A percentile compares a stretch with the other conserved stretches of the same genome.
Evolutionary conservation across 148 eudicot genomes (phyloP).

Genomic region (Bassia scoparia): DNA sequence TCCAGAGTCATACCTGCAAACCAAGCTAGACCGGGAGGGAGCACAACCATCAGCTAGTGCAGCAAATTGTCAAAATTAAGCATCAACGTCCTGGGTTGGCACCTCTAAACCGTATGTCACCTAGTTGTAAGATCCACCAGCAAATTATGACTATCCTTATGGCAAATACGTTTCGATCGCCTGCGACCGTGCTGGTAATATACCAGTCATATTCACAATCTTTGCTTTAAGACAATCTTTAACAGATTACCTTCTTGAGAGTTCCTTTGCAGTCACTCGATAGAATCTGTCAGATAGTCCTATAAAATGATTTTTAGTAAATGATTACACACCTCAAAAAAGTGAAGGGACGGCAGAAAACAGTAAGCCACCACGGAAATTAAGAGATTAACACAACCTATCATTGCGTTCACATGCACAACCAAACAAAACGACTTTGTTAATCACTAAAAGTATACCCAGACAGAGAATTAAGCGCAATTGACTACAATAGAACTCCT

Average conservation of each 20-base stretch:
- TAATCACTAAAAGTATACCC: not conserved
- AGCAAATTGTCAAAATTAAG: constrained; percentile 78
- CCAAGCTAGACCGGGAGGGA: constrained; percentile 91
- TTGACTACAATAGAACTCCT: too few relatives aligned
- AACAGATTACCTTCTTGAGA: constrained; percentile 42
- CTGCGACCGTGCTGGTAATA: constrained; percentile 26
- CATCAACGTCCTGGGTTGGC: constrained; percentile 80
- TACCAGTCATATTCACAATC: constrained; percentile 33
- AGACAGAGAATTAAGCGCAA: too few relatives aligned
- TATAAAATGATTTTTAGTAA: constrained; percentile 30
- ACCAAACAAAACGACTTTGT: not conserved
- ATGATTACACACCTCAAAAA: constrained; percentile 7
- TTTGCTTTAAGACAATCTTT: constrained; percentile 39
- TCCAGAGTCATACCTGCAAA: constrained; percentile 55
- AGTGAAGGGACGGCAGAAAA: not conserved
- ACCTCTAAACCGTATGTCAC: constrained; percentile 76
- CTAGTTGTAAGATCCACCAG: constrained; percentile 63
- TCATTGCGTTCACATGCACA: not conserved
- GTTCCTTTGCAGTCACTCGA: constrained; percentile 70
- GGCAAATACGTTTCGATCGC: constrained; percentile 28
- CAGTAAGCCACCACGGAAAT: not conserved
- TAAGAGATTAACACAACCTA: not conserved
- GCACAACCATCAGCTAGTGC: constrained; percentile 75
- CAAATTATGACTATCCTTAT: constrained; percentile 35
- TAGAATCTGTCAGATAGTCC: constrained; percentile 78